These are phyloP conservation scores for Colletotrichum simmondsii DNA, from an alignment of 2,329 filamentous ascomycete species.

Conservation along the genomic window DNA sequence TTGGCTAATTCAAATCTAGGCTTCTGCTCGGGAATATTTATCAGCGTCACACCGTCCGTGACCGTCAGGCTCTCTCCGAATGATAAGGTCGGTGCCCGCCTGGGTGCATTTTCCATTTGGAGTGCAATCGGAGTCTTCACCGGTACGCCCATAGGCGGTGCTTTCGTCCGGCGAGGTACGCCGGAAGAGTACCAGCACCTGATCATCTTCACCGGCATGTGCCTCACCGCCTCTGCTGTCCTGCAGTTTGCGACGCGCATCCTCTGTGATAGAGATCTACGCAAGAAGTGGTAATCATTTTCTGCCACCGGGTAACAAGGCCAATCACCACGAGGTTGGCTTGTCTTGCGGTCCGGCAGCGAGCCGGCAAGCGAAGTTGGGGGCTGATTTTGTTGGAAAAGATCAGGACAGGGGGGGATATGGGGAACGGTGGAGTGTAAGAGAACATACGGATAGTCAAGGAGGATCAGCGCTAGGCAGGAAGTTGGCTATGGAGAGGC, in stretches of 20 bases:
- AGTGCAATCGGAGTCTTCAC: slow-evolving; percentile 22
- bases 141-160: slow-evolving; percentile 23
- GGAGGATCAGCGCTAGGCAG: not conserved
- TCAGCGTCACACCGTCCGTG: slow-evolving; percentile 23
- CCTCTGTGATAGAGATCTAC: slow-evolving; percentile 14
- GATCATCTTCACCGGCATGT: slow-evolving; percentile 2
- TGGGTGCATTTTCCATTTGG: slow-evolving; percentile 21
- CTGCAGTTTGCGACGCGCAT: not conserved
- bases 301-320: not conserved
- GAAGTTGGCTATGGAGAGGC: not conserved
- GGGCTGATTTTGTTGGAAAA: not conserved
- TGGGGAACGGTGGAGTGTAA: not conserved
- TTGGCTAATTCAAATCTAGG: not conserved
- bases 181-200: slow-evolving; percentile 5
- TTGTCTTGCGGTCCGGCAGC: not conserved
- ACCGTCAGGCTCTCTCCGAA: slow-evolving; percentile 7
- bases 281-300: slow-evolving; percentile 21
- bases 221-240: slow-evolving; percentile 2
- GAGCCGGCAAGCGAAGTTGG: not conserved
- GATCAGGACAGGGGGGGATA: not conserved
- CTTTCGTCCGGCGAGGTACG: slow-evolving; percentile 14
- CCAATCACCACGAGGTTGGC: not conserved
- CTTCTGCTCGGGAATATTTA: slow-evolving; percentile 22
- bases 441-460: not conserved
- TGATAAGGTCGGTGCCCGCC: slow-evolving; percentile 13